A percentile compares a stretch with the other conserved stretches of the same genome.
Conservation (phyloP, 2,329 filamentous ascomycete genomes). For the Talaromyces sp. region DNA sequence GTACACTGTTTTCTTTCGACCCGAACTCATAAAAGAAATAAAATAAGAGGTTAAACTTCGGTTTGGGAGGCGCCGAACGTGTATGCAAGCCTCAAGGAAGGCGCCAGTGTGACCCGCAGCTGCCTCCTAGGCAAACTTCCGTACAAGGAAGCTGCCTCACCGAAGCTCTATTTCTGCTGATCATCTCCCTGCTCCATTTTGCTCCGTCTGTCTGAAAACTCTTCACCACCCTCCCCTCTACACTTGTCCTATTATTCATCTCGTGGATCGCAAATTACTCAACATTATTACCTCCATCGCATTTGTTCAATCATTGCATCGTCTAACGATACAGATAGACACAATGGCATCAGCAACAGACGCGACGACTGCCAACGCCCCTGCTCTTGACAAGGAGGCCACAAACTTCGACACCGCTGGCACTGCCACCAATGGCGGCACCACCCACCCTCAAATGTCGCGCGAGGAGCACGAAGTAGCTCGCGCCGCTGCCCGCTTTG, state of each 20-base stretch:
- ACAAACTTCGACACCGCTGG: neutral
- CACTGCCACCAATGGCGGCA: conserved; percentile 16
- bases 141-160: neutral
- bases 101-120: neutral
- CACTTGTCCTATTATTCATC: neutral
- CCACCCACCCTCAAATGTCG: conserved; percentile 36
- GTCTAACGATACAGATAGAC: neutral
- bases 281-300: neutral
- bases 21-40: neutral
- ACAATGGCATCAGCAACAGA: neutral
- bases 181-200: neutral
- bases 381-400: conserved; percentile 13
- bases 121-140: neutral
- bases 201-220: neutral
- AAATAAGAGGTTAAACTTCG: neutral
- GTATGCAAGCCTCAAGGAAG: neutral
- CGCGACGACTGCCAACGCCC: neutral
- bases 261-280: neutral
- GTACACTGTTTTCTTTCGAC: neutral
- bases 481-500: conserved; percentile 45
- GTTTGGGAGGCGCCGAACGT: neutral
- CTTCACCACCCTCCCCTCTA: neutral
- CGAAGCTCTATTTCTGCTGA: neutral
- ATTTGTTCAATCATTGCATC: neutral
- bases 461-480: conserved; percentile 45